Evolutionary conservation across 2,329 filamentous ascomycete species (phyloP).

Genomic region (Tricladium varicosporioides): DNA sequence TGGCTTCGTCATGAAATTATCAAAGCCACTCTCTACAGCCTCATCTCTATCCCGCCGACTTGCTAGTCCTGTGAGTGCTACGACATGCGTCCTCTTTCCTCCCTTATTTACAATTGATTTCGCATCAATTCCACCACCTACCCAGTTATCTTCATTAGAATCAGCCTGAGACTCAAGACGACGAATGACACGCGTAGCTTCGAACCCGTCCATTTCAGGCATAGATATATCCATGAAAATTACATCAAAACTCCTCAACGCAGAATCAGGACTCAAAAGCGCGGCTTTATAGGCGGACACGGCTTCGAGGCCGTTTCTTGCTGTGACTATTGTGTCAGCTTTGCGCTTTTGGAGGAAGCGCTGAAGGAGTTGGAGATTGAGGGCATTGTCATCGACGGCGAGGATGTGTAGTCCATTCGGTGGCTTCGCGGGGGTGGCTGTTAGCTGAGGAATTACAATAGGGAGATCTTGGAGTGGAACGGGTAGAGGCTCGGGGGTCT

Average conservation of each 20-base stretch:
- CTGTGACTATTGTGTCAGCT: constrained; percentile 37
- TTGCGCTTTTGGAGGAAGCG: constrained; percentile 38
- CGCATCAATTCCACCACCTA: not conserved
- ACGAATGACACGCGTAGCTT: constrained; percentile 46
- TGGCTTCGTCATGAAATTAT: constrained; percentile 53
- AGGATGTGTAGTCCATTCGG: constrained; percentile 27
- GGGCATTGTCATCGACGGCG: constrained; percentile 40
- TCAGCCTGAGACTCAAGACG: constrained; percentile 36
- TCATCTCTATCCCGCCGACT: constrained; percentile 46
- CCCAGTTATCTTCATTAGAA: not conserved
- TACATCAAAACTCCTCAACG: constrained; percentile 36
- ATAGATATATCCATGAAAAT: constrained; percentile 55
- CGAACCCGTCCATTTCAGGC: constrained; percentile 52
- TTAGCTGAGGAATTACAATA: too few relatives aligned
- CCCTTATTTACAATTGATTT: not conserved
- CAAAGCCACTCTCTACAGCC: constrained; percentile 50
- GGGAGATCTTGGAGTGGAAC: not conserved
- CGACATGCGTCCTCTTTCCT: constrained; percentile 39
- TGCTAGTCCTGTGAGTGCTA: constrained; percentile 51
- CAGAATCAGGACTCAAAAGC: constrained; percentile 30
- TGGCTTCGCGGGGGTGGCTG: too few relatives aligned
- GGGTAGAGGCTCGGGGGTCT: not conserved
- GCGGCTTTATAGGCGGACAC: constrained; percentile 34
- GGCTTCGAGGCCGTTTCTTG: constrained; percentile 45
- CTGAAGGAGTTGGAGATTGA: constrained; percentile 39